Base-by-base conservation (phyloP, 257 asterid genomes). In the Linderniella brevidens region DNA sequence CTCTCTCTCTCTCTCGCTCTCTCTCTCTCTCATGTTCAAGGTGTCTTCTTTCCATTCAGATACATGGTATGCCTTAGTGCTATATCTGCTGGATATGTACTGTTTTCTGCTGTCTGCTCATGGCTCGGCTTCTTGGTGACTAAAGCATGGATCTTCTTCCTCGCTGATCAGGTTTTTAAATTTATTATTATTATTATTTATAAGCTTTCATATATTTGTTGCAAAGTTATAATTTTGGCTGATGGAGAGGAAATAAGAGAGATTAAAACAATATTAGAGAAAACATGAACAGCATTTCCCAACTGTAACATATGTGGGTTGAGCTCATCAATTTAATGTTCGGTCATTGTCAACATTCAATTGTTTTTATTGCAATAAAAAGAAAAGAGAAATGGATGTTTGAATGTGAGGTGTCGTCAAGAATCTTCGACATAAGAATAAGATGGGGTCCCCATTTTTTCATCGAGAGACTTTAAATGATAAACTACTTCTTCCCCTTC, bases 101-200 rank as follows among this genome's bases (percentile, higher is more conserved):
- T 76, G 42, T 56, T 78, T 58, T 82, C 75, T 49, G 98, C 80
- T 61, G 64, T 71, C 0, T 69, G 77, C 49, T 75, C 84, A 58
- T 76, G 76, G 58, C 48, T 80, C 62, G 65, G 56, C 54, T 63
- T 71, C 54, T 37, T 78, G 32, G 73, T 64, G 13, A 53, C 80
- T 18, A 78, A 76, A 80, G 68, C 79, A 16, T 88, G 95, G 86
- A 19, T 88, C 38, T 78, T 80, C 81, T 88, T 83, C 55, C 53
- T 78, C 35, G 74, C 86, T 49, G 97, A 88, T 44, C 97, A 88
- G 97, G 97, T 83, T 60, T 8, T 15, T 1, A 12, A 4, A 39
- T 10, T 39, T 39, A 1, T 39, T 39, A 13, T 39, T 10, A 10
- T 10, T 39, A 13, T 39, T 9, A 39, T 13, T 10, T 10, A n/a